Evolutionary conservation across 306 rosid species (phyloP).

Genomic region (peach (Prunus persica)): Prunus_persica_NCBIv2 NC_034016.1:14323501-14324000

Average conservation of each 20-base stretch:
- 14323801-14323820: neutral
- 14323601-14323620: slow-evolving; percentile 24
- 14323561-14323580: neutral
- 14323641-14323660: slow-evolving; percentile 33
- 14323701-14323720: slow-evolving; percentile 26
- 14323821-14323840: neutral
- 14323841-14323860: neutral
- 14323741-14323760: slow-evolving; percentile 43
- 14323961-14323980: neutral
- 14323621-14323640: slow-evolving; percentile 41
- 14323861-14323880: neutral
- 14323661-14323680: slow-evolving; percentile 38
- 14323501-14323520: neutral
- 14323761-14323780: slow-evolving; percentile 36
- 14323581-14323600: neutral
- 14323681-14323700: slow-evolving; percentile 32
- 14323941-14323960: neutral
- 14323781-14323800: slow-evolving; percentile 14
- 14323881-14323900: neutral
- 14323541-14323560: neutral
- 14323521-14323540: neutral
- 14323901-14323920: neutral
- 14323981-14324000: neutral
- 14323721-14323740: slow-evolving; percentile 35
- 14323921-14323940: neutral